A percentile compares a stretch with the other conserved stretches of the same genome.
Evolutionary conservation across 257 asterid species (phyloP).

Genomic region (Solanum tarijense): DNA sequence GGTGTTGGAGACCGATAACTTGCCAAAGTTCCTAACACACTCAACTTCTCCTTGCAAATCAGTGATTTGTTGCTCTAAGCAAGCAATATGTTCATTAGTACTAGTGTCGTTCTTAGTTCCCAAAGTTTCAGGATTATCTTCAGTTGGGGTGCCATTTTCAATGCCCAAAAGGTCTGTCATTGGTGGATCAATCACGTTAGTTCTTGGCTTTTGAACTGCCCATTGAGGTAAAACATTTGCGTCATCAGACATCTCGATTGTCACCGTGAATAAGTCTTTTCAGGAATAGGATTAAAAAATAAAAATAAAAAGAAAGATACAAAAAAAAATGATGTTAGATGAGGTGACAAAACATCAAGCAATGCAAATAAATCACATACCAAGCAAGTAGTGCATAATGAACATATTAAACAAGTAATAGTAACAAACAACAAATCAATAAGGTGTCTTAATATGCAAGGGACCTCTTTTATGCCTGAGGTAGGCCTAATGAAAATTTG

Average conservation of each 20-base stretch:
- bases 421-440: too few species aligned
- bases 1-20: neutral
- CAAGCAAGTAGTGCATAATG: too few species aligned
- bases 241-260: neutral
- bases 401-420: too few species aligned
- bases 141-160: neutral
- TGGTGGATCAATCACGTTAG: neutral
- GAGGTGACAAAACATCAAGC: neutral
- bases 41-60: neutral
- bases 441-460: too few species aligned
- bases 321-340: neutral
- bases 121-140: neutral
- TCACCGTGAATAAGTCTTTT: neutral
- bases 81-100: neutral
- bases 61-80: neutral
- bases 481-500: neutral
- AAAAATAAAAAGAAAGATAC: too few species aligned
- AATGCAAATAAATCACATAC: too few species aligned
- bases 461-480: too few species aligned
- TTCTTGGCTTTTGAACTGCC: neutral
- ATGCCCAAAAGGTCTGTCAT: neutral
- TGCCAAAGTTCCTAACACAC: neutral
- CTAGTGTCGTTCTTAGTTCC: neutral
- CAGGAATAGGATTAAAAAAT: neutral
- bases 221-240: neutral